Evolutionary conservation across 805 yeast species (phyloP).

Genomic region (Torulaspora franciscae): DNA sequence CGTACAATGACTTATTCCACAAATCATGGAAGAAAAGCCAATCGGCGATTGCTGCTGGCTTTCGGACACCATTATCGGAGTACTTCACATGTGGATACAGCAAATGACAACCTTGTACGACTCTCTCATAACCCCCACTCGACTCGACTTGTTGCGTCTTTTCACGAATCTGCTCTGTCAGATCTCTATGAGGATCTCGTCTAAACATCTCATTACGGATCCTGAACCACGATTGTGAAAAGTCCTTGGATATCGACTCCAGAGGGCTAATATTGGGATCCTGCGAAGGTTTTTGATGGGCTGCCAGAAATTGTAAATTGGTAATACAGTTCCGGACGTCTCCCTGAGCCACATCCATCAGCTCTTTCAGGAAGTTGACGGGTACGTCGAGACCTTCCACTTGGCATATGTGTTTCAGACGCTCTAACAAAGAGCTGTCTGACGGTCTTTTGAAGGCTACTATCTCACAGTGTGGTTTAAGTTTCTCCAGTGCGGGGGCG

Average conservation of each 20-base stretch:
- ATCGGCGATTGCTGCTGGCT: conserved; percentile 60
- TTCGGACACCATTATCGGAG: conserved; percentile 56
- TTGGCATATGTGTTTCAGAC: conserved; percentile 48
- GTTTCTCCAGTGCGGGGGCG: conserved; percentile 64
- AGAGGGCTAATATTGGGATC: conserved; percentile 9
- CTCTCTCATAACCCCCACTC: conserved; percentile 53
- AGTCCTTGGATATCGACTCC: conserved; percentile 48
- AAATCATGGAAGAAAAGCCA: conserved; percentile 73
- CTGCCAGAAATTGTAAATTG: conserved; percentile 59
- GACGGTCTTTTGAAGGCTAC: conserved; percentile 60
- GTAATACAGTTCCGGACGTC: conserved; percentile 86
- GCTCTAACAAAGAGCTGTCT: conserved; percentile 42
- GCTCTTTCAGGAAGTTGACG: conserved; percentile 51
- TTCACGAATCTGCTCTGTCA: conserved; percentile 45
- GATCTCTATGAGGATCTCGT: conserved; percentile 43
- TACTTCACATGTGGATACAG: conserved; percentile 56
- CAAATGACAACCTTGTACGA: conserved; percentile 68
- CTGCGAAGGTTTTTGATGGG: conserved; percentile 15
- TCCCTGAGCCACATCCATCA: conserved; percentile 67
- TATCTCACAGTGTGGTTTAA: conserved; percentile 70
- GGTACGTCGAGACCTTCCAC: conserved; percentile 49
- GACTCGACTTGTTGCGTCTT: conserved; percentile 45
- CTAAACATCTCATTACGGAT: conserved; percentile 59
- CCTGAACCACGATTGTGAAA: conserved; percentile 60
- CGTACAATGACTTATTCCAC: conserved; percentile 39